A percentile compares a stretch with the other conserved stretches of the same genome.
These are phyloP conservation scores for Ceratobasidium theobromae DNA, from an alignment of 1,284 basidiomycete genomes.

Conservation along the genomic window DNA sequence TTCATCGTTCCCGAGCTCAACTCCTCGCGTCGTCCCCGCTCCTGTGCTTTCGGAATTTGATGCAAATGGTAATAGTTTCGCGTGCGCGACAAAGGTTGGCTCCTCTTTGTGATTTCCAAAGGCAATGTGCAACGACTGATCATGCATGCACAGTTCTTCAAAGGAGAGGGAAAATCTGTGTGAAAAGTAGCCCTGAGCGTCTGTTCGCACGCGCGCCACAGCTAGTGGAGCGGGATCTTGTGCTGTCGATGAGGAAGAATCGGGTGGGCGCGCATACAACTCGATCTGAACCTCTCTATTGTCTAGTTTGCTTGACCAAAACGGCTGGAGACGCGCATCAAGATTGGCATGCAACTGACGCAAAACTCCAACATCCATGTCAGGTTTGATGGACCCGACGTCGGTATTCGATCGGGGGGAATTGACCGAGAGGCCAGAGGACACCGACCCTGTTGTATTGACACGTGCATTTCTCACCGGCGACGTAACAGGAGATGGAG, in stretches of 20 bases:
- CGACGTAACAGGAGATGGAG: not conserved
- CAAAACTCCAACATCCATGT: slow-evolving; percentile 26
- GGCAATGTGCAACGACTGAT: slow-evolving; percentile 56
- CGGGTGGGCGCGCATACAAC: slow-evolving; percentile 28
- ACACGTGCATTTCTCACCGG: not conserved
- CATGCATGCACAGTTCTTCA: slow-evolving; percentile 66
- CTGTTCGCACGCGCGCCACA: slow-evolving; percentile 55
- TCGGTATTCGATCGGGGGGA: not conserved
- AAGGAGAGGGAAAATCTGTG: slow-evolving; percentile 62
- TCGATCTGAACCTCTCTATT: slow-evolving; percentile 60
- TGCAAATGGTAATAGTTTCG: slow-evolving; percentile 32
- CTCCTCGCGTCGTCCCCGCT: not conserved
- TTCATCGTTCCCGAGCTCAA: not conserved
- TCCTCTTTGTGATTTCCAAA: slow-evolving; percentile 56
- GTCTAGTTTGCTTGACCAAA: slow-evolving; percentile 70
- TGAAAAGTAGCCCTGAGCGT: slow-evolving; percentile 70
- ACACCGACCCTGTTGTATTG: not conserved
- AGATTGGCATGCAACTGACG: slow-evolving; percentile 66
- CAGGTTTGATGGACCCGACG: not conserved
- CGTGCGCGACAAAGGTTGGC: slow-evolving; percentile 37
- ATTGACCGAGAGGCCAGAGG: slow-evolving; percentile 4
- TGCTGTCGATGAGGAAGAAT: not conserved
- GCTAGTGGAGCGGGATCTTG: slow-evolving; percentile 50
- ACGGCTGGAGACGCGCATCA: slow-evolving; percentile 69
- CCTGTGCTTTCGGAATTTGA: not conserved